Evolutionary conservation across 495 filamentous ascomycete species (phyloP).

Genomic region (Penicillium parvum): DNA sequence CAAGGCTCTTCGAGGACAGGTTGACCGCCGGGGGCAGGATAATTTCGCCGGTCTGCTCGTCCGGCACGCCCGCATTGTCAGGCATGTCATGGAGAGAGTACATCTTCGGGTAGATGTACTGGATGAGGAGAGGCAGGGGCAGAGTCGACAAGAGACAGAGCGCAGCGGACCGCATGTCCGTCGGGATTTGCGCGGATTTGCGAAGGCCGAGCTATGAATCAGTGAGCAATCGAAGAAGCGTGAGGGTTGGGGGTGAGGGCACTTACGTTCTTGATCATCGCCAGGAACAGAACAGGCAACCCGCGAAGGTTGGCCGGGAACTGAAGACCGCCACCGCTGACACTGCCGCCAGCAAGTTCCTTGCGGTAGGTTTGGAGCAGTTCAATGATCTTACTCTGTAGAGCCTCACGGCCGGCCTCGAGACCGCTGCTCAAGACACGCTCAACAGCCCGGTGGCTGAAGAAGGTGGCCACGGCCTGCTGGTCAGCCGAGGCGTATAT

Average conservation of each 20-base stretch:
- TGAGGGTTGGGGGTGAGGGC: background rate
- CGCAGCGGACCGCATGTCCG: constrained; percentile 89
- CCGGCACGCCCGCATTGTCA: constrained; percentile 81
- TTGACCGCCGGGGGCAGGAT: constrained; percentile 80
- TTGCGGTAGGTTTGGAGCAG: constrained; percentile 93
- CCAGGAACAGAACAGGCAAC: constrained; percentile 85
- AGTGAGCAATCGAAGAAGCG: constrained; percentile 6
- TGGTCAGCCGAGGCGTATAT: constrained; percentile 95
- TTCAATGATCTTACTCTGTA: constrained; percentile 89
- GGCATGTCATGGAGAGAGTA: constrained; percentile 98
- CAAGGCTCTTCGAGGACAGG: constrained; percentile 79
- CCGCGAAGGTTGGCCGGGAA: constrained; percentile 89
- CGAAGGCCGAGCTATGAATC: constrained; percentile 71
- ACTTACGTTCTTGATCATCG: constrained; percentile 86
- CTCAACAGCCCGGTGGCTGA: constrained; percentile 97
- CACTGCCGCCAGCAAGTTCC: constrained; percentile 91
- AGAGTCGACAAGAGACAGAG: constrained; percentile 90
- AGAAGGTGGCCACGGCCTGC: constrained; percentile 86
- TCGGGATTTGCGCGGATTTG: constrained; percentile 93
- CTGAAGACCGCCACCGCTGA: constrained; percentile 86
- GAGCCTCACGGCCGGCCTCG: constrained; percentile 82
- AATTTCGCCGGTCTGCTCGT: constrained; percentile 81
- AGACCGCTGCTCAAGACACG: constrained; percentile 77
- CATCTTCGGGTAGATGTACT: constrained; percentile 93
- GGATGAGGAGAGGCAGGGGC: constrained; percentile 84